Conservation (phyloP, 352 stramenopile species). For the Globisporangium yorkense region DNA sequence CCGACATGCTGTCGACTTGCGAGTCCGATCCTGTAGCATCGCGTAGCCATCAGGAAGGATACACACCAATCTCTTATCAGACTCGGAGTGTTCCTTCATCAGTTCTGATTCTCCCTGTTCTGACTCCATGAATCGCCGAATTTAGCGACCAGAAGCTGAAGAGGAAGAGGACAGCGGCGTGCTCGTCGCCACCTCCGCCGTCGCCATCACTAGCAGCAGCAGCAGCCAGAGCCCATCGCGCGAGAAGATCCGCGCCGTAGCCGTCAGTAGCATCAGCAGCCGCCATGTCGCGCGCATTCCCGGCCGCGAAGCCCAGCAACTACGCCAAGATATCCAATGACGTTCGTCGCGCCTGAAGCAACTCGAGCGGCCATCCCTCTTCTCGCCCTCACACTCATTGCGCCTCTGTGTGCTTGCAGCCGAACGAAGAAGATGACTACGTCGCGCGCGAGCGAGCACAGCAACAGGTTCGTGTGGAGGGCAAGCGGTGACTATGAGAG, state of each 20-base stretch:
- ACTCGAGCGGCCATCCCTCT: not conserved
- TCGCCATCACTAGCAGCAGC: not conserved
- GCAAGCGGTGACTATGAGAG: too few species aligned
- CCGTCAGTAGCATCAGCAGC: not conserved
- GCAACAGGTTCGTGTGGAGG: constrained; percentile 29
- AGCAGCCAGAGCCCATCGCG: not conserved
- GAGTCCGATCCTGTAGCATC: too few species aligned
- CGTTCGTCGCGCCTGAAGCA: constrained; percentile 14
- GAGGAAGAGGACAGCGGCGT: not conserved
- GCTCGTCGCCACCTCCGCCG: not conserved
- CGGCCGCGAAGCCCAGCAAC: constrained; percentile 45
- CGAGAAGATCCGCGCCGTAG: too few species aligned
- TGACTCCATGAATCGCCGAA: not conserved
- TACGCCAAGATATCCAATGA: constrained; percentile 75
- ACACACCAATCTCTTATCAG: not conserved
- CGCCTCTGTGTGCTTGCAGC: constrained; percentile 16
- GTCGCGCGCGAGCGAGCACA: constrained; percentile 35
- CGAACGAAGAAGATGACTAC: constrained; percentile 59
- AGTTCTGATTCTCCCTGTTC: not conserved
- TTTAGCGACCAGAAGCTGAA: not conserved
- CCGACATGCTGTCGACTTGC: too few species aligned
- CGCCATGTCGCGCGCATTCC: constrained; percentile 55
- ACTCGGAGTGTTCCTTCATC: not conserved
- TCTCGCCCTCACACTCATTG: not conserved
- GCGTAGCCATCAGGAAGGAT: too few species aligned